These are phyloP conservation scores for Begonia peltatifolia DNA, from an alignment of 306 rosid species.

Conservation along the genomic window DNA sequence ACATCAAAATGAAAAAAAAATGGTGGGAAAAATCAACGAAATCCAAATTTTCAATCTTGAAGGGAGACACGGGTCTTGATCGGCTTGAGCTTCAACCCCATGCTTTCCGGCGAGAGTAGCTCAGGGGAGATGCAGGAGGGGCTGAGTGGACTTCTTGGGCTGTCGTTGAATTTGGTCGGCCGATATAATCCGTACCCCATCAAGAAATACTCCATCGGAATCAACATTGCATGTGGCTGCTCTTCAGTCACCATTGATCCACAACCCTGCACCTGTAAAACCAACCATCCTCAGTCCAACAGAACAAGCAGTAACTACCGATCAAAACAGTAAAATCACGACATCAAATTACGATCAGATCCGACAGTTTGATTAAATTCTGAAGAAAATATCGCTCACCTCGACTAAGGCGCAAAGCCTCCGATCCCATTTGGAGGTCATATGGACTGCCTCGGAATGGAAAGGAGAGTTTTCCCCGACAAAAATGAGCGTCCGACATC, in stretches of 20 bases:
- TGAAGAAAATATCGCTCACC: constrained; percentile 21
- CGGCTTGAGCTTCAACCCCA: constrained; percentile 90
- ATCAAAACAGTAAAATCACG: too few species aligned
- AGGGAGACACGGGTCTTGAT: constrained; percentile 62
- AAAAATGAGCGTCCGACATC: constrained; percentile 79
- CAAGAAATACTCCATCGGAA: constrained; percentile 80
- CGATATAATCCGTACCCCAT: constrained; percentile 81
- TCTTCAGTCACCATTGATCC: constrained; percentile 97
- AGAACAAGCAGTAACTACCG: too few species aligned
- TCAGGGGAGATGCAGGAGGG: constrained; percentile 88
- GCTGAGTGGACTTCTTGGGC: constrained; percentile 78
- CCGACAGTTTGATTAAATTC: not conserved
- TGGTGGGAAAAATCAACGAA: not conserved
- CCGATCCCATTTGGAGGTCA: constrained; percentile 71
- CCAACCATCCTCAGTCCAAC: too few species aligned
- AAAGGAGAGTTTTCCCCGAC: constrained; percentile 94
- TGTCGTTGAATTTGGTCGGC: constrained; percentile 49
- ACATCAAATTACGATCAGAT: too few species aligned
- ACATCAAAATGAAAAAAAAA: not conserved
- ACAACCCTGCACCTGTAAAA: constrained; percentile 72
- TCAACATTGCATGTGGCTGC: constrained; percentile 92
- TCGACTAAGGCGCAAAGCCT: constrained; percentile 78
- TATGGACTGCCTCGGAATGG: constrained; percentile 77
- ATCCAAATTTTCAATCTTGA: constrained; percentile 13
- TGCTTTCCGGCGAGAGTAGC: constrained; percentile 93